A percentile compares a stretch with the other conserved stretches of the same genome.
Evolutionary conservation across 2,329 filamentous ascomycete genomes (phyloP).

Genomic region (Pseudovirgaria hyperparasitica): DNA sequence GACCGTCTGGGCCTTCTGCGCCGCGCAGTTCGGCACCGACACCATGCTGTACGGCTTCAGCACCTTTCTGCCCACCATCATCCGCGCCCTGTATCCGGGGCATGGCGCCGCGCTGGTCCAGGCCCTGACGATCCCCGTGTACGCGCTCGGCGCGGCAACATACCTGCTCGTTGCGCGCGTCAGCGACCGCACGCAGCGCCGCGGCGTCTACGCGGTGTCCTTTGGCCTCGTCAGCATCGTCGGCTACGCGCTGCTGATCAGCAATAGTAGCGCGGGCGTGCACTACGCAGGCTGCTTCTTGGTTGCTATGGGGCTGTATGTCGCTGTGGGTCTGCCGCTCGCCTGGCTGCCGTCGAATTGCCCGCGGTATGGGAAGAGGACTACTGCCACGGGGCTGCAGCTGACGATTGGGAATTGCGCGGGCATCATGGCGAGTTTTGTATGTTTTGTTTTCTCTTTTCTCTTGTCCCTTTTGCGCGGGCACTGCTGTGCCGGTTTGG

Average conservation of each 20-base stretch:
- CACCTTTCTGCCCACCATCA: conserved; percentile 70
- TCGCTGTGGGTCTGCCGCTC: conserved; percentile 41
- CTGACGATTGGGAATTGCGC: conserved; percentile 57
- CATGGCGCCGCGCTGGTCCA: conserved; percentile 57
- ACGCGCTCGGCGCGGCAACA: conserved; percentile 55
- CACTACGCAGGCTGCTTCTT: conserved; percentile 68
- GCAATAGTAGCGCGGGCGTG: conserved; percentile 45
- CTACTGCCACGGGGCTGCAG: conserved; percentile 58
- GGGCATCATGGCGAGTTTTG: conserved; percentile 63
- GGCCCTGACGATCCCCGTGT: conserved; percentile 67
- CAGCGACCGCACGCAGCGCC: conserved; percentile 54
- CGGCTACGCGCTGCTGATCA: conserved; percentile 57
- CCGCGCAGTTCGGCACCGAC: conserved; percentile 59
- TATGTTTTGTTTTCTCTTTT: conserved; percentile 22
- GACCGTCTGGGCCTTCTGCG: conserved; percentile 60
- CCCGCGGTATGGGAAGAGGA: conserved; percentile 64
- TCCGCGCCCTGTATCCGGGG: conserved; percentile 48
- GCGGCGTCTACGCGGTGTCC: conserved; percentile 50
- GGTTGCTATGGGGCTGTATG: conserved; percentile 61
- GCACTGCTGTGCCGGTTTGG: background rate
- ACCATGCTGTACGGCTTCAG: conserved; percentile 70
- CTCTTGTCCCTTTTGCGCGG: background rate
- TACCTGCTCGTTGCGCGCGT: conserved; percentile 55
- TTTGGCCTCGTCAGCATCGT: conserved; percentile 52
- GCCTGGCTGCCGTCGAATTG: conserved; percentile 54